Evolutionary conservation across 106 monocot species (phyloP), one percentile per base, ranked within the genome.

Genomic region (Acorus calamus): DNA sequence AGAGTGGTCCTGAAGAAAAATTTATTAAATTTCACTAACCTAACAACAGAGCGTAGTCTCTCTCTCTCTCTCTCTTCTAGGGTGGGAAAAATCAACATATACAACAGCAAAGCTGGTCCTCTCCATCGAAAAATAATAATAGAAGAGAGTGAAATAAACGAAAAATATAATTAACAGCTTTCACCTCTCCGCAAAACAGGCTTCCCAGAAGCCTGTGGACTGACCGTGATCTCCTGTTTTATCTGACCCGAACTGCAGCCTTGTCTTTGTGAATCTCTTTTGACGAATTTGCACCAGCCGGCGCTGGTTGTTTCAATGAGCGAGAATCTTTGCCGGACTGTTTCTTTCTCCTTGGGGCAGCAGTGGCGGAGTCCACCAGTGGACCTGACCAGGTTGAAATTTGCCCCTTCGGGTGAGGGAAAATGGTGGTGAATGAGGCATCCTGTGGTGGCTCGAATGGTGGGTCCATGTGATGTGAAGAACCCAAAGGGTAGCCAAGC

Each of bases 331-430:
- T 28, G 28, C 28, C 1, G 28, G 28, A 61, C n/a, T 66, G 74
- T 59, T 94, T 83, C 69, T 86, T 89, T 50, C 70, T 49, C 65
- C 73, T 76, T 28, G 57, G 72, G 53, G 59, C 79, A 42, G 63
- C 65, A 52, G 66, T 64, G 44, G 74, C 54, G 28, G 77, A 68
- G 45, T 78, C 86, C 4, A 69, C 66, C 59, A 89, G 47, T 9
- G 94, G 89, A 7, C 94, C 94, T 2, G 94, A 96, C 94, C 94
- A 96, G 8, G 79, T 82, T 44, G 82, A 66, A 42, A 76, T 54
- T 47, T 41, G 52, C 43, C 80, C 80, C 65, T 91, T 91, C 78
- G 80, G 84, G 65, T 77, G 56, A 2, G 86, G 82, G 45, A 79
- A 78, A 11, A 86, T 72, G 2, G 59, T 50, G 8, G 79, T 88